Evolutionary conservation across 306 rosid species (phyloP).

Genomic region (Rosa multiflora): DNA sequence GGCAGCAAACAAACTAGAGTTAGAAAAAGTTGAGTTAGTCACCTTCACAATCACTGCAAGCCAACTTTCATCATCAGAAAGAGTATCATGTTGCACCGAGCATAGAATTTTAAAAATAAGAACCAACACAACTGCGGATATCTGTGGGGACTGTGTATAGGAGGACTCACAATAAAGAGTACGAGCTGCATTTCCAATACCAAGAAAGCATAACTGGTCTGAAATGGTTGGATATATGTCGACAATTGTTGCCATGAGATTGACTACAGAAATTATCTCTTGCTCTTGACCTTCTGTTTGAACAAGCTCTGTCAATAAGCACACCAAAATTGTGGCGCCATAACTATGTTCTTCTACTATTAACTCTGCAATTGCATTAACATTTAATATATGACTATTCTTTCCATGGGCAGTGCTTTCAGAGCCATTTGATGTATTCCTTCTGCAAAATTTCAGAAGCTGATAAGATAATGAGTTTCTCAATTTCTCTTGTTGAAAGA

Average conservation of each 20-base stretch:
- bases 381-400: conserved; percentile 38
- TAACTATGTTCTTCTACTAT: conserved; percentile 62
- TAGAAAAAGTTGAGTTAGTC: conserved; percentile 22
- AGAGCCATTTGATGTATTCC: conserved; percentile 37
- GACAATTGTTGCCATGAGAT: conserved; percentile 48
- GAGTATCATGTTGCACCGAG: conserved; percentile 54
- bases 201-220: conserved; percentile 56
- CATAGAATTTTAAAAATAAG: conserved; percentile 56
- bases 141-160: conserved; percentile 40
- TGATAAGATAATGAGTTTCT: conserved; percentile 52
- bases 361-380: conserved; percentile 61
- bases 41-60: conserved; percentile 70
- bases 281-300: conserved; percentile 57
- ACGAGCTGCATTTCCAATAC: conserved; percentile 57
- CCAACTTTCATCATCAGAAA: conserved; percentile 69
- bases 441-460: conserved; percentile 69
- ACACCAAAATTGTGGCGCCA: conserved; percentile 61
- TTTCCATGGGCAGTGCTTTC: conserved; percentile 32
- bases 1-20: background rate
- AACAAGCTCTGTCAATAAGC: conserved; percentile 61
- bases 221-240: conserved; percentile 55
- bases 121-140: conserved; percentile 41
- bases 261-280: conserved; percentile 47
- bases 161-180: conserved; percentile 35
- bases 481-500: conserved; percentile 83